Conservation (phyloP, 192 early-diverging fungal genomes). For the Helicostylum pulchrum region DNA sequence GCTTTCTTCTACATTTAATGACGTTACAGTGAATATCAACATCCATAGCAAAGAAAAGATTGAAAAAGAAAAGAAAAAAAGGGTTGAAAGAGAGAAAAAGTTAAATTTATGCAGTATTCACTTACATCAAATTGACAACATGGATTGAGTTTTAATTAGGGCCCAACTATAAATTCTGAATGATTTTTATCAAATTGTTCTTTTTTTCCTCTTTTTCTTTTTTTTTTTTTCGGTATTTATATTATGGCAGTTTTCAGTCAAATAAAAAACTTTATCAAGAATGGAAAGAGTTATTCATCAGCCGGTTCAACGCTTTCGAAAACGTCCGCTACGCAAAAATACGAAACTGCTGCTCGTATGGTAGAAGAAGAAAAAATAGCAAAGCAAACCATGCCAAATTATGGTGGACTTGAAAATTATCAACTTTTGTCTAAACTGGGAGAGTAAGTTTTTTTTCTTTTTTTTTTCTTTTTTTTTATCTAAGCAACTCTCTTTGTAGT, state of each 20-base stretch:
- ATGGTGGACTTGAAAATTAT: constrained; percentile 57
- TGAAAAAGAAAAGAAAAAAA: background rate
- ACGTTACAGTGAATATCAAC: constrained; percentile 46
- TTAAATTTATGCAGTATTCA: too few species aligned
- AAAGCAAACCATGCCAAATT: constrained; percentile 35
- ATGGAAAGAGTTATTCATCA: constrained; percentile 3
- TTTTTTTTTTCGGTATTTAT: background rate
- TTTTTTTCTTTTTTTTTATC: background rate
- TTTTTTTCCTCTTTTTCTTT: background rate
- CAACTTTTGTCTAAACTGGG: constrained; percentile 60
- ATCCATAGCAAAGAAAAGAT: constrained; percentile 11
- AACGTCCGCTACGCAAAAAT: background rate
- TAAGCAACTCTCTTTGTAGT: constrained; percentile 37
- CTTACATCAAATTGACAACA: too few species aligned
- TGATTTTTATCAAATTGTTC: background rate
- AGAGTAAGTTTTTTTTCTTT: constrained; percentile 53
- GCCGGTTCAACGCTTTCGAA: background rate
- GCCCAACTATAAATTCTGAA: too few species aligned
- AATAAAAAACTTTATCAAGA: constrained; percentile 15
- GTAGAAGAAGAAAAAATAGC: constrained; percentile 19
- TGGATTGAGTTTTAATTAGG: too few species aligned
- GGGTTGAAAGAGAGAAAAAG: too few species aligned
- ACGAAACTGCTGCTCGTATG: constrained; percentile 1
- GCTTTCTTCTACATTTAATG: constrained; percentile 37
- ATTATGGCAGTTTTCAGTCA: constrained; percentile 13